These are phyloP conservation scores for Coemansia sp. DNA, from an alignment of 192 early-diverging fungal genomes.

Conservation along the genomic window DNA sequence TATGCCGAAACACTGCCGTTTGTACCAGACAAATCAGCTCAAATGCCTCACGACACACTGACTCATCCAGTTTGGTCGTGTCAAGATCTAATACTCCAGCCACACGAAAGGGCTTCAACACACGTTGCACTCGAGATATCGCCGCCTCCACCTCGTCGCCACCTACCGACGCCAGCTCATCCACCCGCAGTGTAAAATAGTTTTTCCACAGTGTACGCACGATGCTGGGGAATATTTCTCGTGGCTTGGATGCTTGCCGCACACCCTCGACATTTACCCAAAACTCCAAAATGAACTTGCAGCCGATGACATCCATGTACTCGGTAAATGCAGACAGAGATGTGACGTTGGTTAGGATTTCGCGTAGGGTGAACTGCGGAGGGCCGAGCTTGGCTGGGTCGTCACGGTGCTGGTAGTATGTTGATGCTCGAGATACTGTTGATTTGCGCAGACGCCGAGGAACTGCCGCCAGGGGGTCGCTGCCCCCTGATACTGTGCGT, in stretches of 20 bases:
- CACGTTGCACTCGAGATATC: slow-evolving; percentile 35
- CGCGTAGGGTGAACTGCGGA: slow-evolving; percentile 55
- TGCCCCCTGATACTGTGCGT: background rate
- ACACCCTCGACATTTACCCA: slow-evolving; percentile 73
- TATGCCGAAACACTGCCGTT: slow-evolving; percentile 60
- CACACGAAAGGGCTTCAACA: slow-evolving; percentile 27
- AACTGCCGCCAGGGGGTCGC: background rate
- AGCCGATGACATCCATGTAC: slow-evolving; percentile 70
- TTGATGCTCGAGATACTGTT: slow-evolving; percentile 28
- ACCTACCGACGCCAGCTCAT: slow-evolving; percentile 29
- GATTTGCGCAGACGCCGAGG: background rate
- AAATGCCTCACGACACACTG: slow-evolving; percentile 34
- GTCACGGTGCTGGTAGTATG: slow-evolving; percentile 50
- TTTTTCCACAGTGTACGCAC: slow-evolving; percentile 50
- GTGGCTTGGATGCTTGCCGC: slow-evolving; percentile 16
- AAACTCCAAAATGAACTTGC: slow-evolving; percentile 65
- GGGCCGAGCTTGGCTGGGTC: slow-evolving; percentile 39
- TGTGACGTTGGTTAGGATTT: slow-evolving; percentile 63
- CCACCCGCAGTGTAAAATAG: slow-evolving; percentile 52
- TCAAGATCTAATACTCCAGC: slow-evolving; percentile 22
- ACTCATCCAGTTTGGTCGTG: background rate
- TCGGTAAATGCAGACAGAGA: slow-evolving; percentile 76
- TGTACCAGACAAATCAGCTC: slow-evolving; percentile 52
- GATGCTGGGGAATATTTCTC: slow-evolving; percentile 23
- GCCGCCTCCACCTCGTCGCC: slow-evolving; percentile 21